Conservation (phyloP, 2,329 filamentous ascomycete species). For the Colletotrichum spinosum region DNA sequence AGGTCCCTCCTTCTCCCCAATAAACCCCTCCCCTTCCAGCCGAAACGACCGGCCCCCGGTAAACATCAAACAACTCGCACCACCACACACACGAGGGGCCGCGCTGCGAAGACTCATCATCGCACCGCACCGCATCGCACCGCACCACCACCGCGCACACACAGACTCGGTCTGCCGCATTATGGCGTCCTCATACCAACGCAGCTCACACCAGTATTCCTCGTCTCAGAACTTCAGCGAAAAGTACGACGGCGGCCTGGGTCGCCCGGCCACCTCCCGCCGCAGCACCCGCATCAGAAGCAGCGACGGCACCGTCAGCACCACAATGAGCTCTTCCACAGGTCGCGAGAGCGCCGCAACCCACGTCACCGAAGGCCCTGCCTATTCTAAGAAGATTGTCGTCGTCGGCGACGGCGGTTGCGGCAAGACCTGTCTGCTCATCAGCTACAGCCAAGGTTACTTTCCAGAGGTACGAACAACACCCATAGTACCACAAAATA, state of each 20-base stretch:
- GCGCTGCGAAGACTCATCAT: constrained; percentile 29
- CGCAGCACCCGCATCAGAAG: constrained; percentile 71
- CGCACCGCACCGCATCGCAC: constrained; percentile 14
- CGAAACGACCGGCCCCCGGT: constrained; percentile 22
- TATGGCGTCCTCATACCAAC: constrained; percentile 65
- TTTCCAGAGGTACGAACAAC: constrained; percentile 86
- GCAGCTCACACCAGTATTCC: constrained; percentile 60
- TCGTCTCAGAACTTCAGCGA: constrained; percentile 52
- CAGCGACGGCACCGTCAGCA: constrained; percentile 92
- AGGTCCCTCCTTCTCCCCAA: constrained; percentile 22
- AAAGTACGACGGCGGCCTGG: constrained; percentile 51
- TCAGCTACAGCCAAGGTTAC: constrained; percentile 98
- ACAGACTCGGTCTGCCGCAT: constrained; percentile 31
- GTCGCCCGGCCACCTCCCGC: constrained; percentile 44
- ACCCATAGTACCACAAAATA: background rate
- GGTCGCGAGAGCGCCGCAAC: constrained; percentile 84
- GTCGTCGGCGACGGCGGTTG: constrained; percentile 98
- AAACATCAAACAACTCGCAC: constrained; percentile 13
- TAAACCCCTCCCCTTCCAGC: constrained; percentile 21
- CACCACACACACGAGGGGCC: constrained; percentile 20
- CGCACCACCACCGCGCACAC: constrained; percentile 14
- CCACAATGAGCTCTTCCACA: constrained; percentile 80
- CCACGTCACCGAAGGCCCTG: constrained; percentile 87
- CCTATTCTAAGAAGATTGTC: constrained; percentile 99
- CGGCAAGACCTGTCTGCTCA: constrained; percentile 97